Evolutionary conservation across 306 rosid genomes (phyloP).

Genomic region (Quercus glauca): DNA sequence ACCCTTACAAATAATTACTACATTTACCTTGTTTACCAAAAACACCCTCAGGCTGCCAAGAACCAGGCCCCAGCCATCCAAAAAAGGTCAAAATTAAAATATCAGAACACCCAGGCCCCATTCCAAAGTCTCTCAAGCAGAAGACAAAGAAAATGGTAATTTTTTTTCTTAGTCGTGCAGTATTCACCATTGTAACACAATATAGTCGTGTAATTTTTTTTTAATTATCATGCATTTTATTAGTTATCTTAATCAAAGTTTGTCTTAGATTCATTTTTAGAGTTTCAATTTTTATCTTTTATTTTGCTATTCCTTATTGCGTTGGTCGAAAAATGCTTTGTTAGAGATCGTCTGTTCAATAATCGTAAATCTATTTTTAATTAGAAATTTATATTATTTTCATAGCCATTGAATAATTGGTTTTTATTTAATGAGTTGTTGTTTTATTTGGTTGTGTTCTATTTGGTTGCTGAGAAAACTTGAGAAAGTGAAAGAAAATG

Average conservation of each 20-base stretch:
- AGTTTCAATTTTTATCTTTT: background rate
- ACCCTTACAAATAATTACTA: too few relatives aligned
- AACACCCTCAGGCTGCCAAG: too few relatives aligned
- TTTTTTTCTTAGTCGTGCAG: too few relatives aligned
- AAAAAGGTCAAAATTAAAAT: background rate
- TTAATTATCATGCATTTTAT: background rate
- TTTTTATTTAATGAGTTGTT: background rate
- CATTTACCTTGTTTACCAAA: too few relatives aligned
- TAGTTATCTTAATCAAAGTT: background rate
- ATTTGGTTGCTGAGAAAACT: conserved; percentile 8
- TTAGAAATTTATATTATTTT: background rate
- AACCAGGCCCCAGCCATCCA: background rate
- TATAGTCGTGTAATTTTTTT: background rate
- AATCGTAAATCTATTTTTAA: background rate
- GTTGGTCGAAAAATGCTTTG: background rate
- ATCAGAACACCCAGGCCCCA: too few relatives aligned
- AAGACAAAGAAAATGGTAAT: conserved; percentile 17
- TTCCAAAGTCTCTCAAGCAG: background rate
- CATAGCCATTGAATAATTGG: background rate
- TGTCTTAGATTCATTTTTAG: background rate
- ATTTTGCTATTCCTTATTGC: too few relatives aligned
- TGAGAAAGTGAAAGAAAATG: background rate
- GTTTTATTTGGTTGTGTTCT: background rate
- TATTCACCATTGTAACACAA: background rate
- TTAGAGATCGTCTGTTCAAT: background rate